These are phyloP conservation scores for Citrus inodora DNA, from an alignment of 345 rosid species.

Conservation along the genomic window DNA sequence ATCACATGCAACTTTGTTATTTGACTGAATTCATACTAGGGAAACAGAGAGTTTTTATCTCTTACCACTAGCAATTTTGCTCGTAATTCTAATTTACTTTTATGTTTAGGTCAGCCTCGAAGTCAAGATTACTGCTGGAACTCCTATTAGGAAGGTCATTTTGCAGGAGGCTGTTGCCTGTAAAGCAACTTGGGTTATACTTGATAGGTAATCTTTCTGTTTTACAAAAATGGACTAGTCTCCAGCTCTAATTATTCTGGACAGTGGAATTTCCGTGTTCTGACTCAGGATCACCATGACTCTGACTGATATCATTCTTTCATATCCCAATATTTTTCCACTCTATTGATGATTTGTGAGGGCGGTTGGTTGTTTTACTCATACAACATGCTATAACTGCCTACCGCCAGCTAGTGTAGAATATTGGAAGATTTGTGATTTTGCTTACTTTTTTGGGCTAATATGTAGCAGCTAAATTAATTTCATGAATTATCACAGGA, in stretches of 20 bases:
- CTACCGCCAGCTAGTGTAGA: not conserved
- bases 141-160: conserved; percentile 47
- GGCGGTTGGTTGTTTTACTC: not conserved
- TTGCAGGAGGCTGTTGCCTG: conserved; percentile 41
- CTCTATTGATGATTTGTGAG: not conserved
- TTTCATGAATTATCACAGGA: not conserved
- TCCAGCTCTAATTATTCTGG: not conserved
- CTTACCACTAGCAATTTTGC: not conserved
- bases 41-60: not conserved
- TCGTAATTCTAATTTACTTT: not conserved
- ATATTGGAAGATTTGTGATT: not conserved
- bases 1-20: not conserved
- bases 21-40: not conserved
- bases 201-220: conserved; percentile 40
- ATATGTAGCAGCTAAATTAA: not conserved
- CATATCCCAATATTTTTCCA: not conserved
- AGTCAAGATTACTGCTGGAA: conserved; percentile 56
- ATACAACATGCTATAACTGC: not conserved
- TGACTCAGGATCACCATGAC: not conserved
- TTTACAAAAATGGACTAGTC: not conserved
- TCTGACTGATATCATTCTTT: not conserved
- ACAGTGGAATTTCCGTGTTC: not conserved
- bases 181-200: conserved; percentile 51
- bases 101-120: conserved; percentile 41
- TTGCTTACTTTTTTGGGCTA: not conserved